Evolutionary conservation across 73 alveolate genomes (phyloP), one percentile per base, ranked within the genome.

Genomic region (Uronychia binucleata): DNA sequence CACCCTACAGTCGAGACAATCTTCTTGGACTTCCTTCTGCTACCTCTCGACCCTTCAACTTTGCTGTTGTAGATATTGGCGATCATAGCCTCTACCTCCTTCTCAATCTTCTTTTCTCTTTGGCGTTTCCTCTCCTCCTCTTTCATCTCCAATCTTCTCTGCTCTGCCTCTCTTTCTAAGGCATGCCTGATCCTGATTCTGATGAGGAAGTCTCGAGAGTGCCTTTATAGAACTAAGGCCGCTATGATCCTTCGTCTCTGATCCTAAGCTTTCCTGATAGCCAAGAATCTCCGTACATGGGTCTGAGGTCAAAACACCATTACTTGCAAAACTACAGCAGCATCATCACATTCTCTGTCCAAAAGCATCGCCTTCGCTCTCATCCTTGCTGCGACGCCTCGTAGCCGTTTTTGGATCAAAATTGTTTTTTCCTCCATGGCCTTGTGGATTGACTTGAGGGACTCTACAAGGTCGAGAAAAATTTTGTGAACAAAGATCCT

Each of bases 91-190:
- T 81, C 88, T 14, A 81, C 88, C 30, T 81, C 88, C 26, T 31
- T 35, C 30, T 81, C 88, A 32, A 81, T 34, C 81, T 81, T 59
- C 57, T 59, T 5, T 13, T 81, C 88, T 34, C 28, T 57, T 31
- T 31, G 81, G 14, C 32, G n/a, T 74, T 27, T 58, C 28, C 76
- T 30, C 59, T 59, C 77, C 29, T 59, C 75, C 57, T 67, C 30
- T 46, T 46, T 46, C 5, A 46, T 46, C n/a, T 11, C 67, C 19
- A 11, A 5, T 46, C 19, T 46, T 19, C 19, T 19, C 67, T 11
- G 5, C 19, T 46, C n/a, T 19, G 19, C 5, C 19, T 19, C 19
- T 19, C 5, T 46, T 19, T 46, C 19, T 46, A 11, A 11, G 67
- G 19, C 19, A 5, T 46, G 5, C 67, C 19, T 46, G 5, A 46